Base-by-base conservation (phyloP, 2,329 filamentous ascomycete species). In the Pseudomassariella vexata region DNA sequence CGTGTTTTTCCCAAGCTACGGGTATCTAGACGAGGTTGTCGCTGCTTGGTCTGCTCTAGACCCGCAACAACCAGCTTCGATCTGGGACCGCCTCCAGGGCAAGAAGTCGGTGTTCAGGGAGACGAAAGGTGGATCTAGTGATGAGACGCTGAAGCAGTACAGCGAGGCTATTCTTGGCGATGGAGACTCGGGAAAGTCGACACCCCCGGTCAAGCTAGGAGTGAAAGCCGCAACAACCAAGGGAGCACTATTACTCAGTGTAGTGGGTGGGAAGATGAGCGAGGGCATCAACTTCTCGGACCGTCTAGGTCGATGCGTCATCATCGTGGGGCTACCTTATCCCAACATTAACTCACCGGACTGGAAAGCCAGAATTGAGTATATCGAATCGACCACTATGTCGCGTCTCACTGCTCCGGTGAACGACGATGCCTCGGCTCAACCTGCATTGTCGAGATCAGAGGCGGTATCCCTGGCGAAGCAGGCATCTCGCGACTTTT, bases 281-380 rank as follows among this genome's bases (percentile, higher is more conserved):
- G 92, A 98, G 60, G 92, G 92, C 43, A 98, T 98, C 63, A 98
- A 98, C 60, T 98, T 98, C 63, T 90, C 86, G 1, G 89, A 98
- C 60, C 70, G 73, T 3, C 76, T 98, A 1, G 92, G 92, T 2
- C 80, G 92, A 17, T 90, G 85, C 33, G 88, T 98, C 7, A 66
- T 94, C 10, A 83, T 96, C n/a, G 76, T 96, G 10, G 92, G 92
- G 0, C 65, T 98, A 4, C 92, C 92, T 0, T 98, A 94, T 46
- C 88, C 92, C 0, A 98, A 96, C 47, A 79, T 88, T 32, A 77
- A 85, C 45, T 87, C 84, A 8, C 80, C 88, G 2, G 87, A 95
- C 49, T 96, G 90, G 90, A 88, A 86, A 55, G 87, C 90, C 0
- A 90, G 90, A 56, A 79, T 92, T 52, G 79, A 86, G 51, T 89